Evolutionary conservation across 306 rosid genomes (phyloP).

Genomic region (Quercus mongolica): DNA sequence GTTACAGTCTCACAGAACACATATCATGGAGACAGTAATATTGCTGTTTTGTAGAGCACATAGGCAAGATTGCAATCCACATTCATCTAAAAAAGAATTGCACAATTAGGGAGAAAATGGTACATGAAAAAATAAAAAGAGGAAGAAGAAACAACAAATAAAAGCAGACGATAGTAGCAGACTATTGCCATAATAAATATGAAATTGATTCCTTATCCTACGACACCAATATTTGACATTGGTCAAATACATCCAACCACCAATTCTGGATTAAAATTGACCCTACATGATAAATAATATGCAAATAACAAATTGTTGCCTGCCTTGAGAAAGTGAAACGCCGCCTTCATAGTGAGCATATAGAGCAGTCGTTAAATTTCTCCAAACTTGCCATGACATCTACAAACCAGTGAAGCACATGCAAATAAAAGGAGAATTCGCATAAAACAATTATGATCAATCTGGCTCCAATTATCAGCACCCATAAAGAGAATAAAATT

Average conservation of each 20-base stretch:
- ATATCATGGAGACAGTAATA: background rate
- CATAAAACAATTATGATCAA: slow-evolving; percentile 50
- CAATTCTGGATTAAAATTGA: slow-evolving; percentile 21
- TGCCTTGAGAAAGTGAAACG: slow-evolving; percentile 84
- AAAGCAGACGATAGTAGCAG: slow-evolving; percentile 8
- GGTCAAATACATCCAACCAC: slow-evolving; percentile 40
- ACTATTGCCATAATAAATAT: slow-evolving; percentile 1
- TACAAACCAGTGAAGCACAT: slow-evolving; percentile 91
- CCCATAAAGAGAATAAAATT: slow-evolving; percentile 34
- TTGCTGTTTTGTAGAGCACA: background rate
- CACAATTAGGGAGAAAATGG: background rate
- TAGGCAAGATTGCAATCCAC: background rate
- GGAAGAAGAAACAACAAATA: background rate
- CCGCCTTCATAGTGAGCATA: slow-evolving; percentile 83
- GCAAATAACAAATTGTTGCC: slow-evolving; percentile 86
- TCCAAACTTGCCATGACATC: slow-evolving; percentile 90
- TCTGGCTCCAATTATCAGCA: slow-evolving; percentile 47
- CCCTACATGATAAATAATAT: slow-evolving; percentile 29
- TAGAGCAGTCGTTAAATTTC: slow-evolving; percentile 88
- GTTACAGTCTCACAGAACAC: background rate
- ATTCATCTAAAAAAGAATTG: background rate
- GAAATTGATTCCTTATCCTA: background rate
- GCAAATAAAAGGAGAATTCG: slow-evolving; percentile 76
- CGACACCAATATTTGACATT: slow-evolving; percentile 21
- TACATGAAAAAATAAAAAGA: background rate